Percentiles rank a stretch among this genome's conserved stretches.
Conservation (phyloP, 148 eudicot species). For the Diospyros lotus region DNA sequence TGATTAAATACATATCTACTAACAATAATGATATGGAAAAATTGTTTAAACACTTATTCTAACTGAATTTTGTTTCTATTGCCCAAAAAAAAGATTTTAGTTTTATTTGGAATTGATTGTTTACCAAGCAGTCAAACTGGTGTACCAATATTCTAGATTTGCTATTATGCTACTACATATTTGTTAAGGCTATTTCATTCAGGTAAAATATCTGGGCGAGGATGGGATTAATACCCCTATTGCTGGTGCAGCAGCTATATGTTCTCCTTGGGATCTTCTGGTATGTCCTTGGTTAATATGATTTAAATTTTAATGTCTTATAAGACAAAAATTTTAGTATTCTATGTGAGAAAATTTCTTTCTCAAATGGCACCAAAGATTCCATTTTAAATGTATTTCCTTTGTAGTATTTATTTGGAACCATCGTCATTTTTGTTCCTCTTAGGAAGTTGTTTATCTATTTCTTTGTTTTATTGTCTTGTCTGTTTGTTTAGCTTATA, state of each 20-base stretch:
- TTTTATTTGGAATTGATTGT: neutral
- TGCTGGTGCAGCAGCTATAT: constrained; percentile 81
- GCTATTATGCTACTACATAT: neutral
- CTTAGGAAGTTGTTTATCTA: no score
- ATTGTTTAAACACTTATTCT: neutral
- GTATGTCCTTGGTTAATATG: constrained; percentile 32
- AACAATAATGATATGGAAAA: neutral
- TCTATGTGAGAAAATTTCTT: neutral
- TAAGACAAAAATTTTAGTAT: no score
- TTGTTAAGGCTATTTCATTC: constrained; percentile 16
- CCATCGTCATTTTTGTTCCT: neutral
- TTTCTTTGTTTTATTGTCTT: no score
- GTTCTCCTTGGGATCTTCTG: constrained; percentile 95
- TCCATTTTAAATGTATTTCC: neutral
- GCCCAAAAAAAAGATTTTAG: no score
- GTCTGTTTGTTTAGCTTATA: no score
- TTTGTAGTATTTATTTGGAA: neutral
- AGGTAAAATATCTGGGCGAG: constrained; percentile 94
- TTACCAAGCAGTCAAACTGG: neutral
- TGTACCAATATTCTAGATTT: neutral
- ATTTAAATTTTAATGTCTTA: neutral
- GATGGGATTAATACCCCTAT: constrained; percentile 67
- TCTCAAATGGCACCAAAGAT: no score
- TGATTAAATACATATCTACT: no score
- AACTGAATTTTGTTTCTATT: neutral